Percentiles rank a stretch among this genome's conserved stretches.
phyloP scores from a whole-genome alignment of 2,329 filamentous ascomycete species.

The Chaetomium strumarium region DNA sequence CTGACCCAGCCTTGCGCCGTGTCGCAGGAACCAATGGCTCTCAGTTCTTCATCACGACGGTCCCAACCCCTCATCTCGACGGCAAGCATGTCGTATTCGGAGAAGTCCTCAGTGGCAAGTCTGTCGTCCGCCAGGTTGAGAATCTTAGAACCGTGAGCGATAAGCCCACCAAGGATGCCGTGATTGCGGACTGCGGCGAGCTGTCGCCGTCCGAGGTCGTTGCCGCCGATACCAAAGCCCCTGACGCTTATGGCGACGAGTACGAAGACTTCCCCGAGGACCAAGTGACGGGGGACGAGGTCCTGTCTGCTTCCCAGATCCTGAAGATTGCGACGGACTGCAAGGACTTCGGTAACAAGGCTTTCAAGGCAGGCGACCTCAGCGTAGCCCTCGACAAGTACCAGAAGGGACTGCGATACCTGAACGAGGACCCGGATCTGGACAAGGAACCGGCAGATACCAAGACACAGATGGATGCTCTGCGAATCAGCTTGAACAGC shows the following conservation, averaged over 20 bases:
- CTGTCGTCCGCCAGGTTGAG: constrained; percentile 82
- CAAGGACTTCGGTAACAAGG: constrained; percentile 88
- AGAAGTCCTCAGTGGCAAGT: constrained; percentile 89
- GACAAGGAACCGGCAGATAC: constrained; percentile 67
- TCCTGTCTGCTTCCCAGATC: constrained; percentile 61
- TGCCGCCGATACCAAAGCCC: constrained; percentile 54
- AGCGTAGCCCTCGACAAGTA: constrained; percentile 79
- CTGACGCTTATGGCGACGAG: constrained; percentile 78
- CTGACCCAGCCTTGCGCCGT: not conserved
- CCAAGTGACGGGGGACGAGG: constrained; percentile 43
- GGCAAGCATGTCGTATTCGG: constrained; percentile 97
- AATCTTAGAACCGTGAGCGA: constrained; percentile 73
- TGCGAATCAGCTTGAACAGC: constrained; percentile 81
- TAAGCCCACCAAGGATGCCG: constrained; percentile 68
- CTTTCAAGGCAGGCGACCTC: constrained; percentile 76
- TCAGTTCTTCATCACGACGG: constrained; percentile 97
- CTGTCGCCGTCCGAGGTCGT: constrained; percentile 66
- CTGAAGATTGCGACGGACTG: constrained; percentile 75
- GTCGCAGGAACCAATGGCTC: constrained; percentile 79
- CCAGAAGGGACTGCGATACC: constrained; percentile 83
- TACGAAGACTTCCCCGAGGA: constrained; percentile 98
- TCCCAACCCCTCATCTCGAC: constrained; percentile 89
- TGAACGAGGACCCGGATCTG: constrained; percentile 74
- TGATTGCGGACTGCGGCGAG: constrained; percentile 80
- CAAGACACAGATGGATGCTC: constrained; percentile 58